Evolutionary conservation across 306 rosid species (phyloP).

Genomic region (Hylodesmum podocarpum): DNA sequence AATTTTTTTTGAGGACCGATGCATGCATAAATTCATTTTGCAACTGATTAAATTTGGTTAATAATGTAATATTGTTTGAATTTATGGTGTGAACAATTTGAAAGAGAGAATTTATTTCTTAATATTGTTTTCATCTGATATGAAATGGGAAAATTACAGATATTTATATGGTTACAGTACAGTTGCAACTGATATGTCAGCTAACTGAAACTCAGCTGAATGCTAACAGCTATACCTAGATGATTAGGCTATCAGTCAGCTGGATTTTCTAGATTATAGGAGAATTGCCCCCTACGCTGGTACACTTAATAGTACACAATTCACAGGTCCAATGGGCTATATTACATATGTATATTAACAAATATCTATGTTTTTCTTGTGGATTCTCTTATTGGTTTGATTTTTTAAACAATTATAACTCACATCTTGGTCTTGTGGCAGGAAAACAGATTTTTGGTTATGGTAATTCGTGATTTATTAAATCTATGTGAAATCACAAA

Average conservation of each 20-base stretch:
- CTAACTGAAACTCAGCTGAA: background rate
- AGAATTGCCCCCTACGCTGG: background rate
- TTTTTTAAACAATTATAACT: background rate
- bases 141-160: background rate
- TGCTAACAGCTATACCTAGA: background rate
- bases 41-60: background rate
- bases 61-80: background rate
- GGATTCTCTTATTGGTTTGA: background rate
- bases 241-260: background rate
- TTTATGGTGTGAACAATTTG: background rate
- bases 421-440: conserved; percentile 42
- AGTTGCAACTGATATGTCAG: background rate
- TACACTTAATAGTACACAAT: background rate
- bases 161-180: background rate
- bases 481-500: conserved; percentile 95
- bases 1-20: too few relatives aligned
- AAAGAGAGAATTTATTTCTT: background rate
- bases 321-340: background rate
- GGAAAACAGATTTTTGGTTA: conserved; percentile 98
- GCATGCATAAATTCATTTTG: background rate
- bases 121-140: background rate
- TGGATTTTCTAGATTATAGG: background rate
- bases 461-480: conserved; percentile 94
- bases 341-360: background rate
- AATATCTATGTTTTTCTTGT: conserved; percentile 11